Evolutionary conservation across 2,329 filamentous ascomycete genomes (phyloP).

Genomic region (Colletotrichum sp.): DNA sequence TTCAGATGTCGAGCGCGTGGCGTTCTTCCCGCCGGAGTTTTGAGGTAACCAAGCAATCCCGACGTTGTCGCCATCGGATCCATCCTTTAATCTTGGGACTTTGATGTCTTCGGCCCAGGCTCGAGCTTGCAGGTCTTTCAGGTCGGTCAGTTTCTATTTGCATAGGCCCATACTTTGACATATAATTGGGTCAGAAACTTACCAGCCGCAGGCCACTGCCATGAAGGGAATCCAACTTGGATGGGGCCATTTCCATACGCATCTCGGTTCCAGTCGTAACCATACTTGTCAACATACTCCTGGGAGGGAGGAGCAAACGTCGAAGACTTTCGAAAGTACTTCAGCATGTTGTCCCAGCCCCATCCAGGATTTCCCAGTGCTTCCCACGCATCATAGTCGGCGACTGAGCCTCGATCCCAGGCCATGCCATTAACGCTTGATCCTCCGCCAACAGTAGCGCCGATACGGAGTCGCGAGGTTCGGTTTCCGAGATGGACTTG

Average conservation of each 20-base stretch:
- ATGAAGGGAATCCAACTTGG: constrained; percentile 26
- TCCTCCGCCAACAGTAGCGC: constrained; percentile 32
- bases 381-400: constrained; percentile 40
- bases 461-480: constrained; percentile 24
- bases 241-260: constrained; percentile 24
- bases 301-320: constrained; percentile 21
- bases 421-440: constrained; percentile 35
- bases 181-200: not conserved
- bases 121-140: constrained; percentile 8
- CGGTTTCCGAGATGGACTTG: constrained; percentile 27
- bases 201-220: constrained; percentile 28
- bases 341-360: constrained; percentile 36
- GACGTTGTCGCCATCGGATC: constrained; percentile 26
- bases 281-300: constrained; percentile 9
- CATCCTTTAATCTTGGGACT: constrained; percentile 18
- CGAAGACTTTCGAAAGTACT: constrained; percentile 33
- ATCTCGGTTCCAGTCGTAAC: not conserved
- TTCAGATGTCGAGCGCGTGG: constrained; percentile 23
- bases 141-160: not conserved
- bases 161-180: not conserved
- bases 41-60: constrained; percentile 27
- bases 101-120: constrained; percentile 23
- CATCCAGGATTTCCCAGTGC: constrained; percentile 39
- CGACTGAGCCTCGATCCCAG: constrained; percentile 28
- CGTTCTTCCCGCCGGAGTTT: constrained; percentile 23